Conservation (phyloP, 371 early-diverging fungal genomes). For the Haplosporangium sp. region DNA sequence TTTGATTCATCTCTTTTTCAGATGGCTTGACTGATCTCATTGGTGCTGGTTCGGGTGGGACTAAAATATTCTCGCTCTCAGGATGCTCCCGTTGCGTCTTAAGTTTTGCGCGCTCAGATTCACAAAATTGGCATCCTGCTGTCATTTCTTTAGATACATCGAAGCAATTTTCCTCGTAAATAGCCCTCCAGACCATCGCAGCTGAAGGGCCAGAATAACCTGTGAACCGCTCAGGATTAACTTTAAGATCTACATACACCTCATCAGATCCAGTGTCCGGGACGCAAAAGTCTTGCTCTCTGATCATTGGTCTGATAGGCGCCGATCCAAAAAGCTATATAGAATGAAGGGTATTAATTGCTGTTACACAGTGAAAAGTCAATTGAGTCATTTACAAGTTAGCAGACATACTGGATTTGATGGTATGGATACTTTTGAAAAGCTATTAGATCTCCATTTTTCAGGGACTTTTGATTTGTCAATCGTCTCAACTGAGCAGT, state of each 20-base stretch:
- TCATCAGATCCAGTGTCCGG: constrained; percentile 64
- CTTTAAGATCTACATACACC: constrained; percentile 87
- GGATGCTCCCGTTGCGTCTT: constrained; percentile 18
- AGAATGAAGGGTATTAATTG: neutral
- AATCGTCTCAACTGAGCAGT: constrained; percentile 88
- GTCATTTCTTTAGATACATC: constrained; percentile 75
- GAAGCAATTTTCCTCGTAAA: constrained; percentile 97
- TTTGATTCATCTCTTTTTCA: constrained; percentile 40
- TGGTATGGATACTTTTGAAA: constrained; percentile 46
- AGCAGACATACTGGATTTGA: constrained; percentile 18
- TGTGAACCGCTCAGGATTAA: constrained; percentile 97
- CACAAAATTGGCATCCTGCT: constrained; percentile 42
- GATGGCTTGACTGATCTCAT: constrained; percentile 34
- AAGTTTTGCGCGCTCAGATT: constrained; percentile 22
- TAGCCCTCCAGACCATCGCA: constrained; percentile 91
- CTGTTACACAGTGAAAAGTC: neutral
- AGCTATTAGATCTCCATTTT: constrained; percentile 31
- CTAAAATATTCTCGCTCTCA: constrained; percentile 24
- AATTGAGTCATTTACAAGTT: neutral
- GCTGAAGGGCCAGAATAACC: constrained; percentile 94
- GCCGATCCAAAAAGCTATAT: constrained; percentile 27
- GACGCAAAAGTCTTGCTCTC: constrained; percentile 55
- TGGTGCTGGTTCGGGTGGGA: constrained; percentile 47
- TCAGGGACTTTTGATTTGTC: constrained; percentile 73
- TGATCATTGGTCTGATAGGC: constrained; percentile 26